These are phyloP conservation scores for Peterozyma toletana DNA, from an alignment of 805 yeast genomes.

Conservation along the genomic window DNA sequence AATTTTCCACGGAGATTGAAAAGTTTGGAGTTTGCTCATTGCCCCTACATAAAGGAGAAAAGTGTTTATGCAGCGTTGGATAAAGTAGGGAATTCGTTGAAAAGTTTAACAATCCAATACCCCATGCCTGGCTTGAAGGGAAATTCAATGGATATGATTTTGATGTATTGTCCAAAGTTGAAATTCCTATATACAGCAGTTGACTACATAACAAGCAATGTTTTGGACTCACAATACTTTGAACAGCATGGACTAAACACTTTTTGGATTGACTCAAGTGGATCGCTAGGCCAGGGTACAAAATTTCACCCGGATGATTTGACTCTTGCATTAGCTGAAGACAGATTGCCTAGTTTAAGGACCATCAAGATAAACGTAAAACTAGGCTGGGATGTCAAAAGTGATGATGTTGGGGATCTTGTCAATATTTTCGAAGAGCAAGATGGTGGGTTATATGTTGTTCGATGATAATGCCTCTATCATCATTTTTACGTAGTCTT, in stretches of 20 bases:
- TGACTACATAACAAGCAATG: conserved; percentile 56
- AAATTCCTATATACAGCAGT: conserved; percentile 60
- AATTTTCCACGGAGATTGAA: conserved; percentile 68
- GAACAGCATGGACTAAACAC: conserved; percentile 41
- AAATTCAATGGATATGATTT: conserved; percentile 65
- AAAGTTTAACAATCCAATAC: conserved; percentile 60
- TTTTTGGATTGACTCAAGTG: conserved; percentile 74
- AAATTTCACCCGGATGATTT: conserved; percentile 86
- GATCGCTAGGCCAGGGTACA: conserved; percentile 75
- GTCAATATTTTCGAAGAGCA: conserved; percentile 66
- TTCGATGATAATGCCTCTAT: conserved; percentile 18
- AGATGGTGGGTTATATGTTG: conserved; percentile 68
- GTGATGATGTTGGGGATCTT: conserved; percentile 55
- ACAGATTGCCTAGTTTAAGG: conserved; percentile 60
- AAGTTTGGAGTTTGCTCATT: conserved; percentile 74
- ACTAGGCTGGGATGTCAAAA: conserved; percentile 77
- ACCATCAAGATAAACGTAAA: conserved; percentile 63
- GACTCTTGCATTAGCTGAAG: conserved; percentile 76
- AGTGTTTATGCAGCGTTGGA: conserved; percentile 57
- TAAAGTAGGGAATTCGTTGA: conserved; percentile 60
- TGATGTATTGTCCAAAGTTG: conserved; percentile 72
- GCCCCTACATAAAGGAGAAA: conserved; percentile 67
- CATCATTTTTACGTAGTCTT: background rate
- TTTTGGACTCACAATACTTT: conserved; percentile 38
- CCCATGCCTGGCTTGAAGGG: conserved; percentile 81